phyloP scores from a whole-genome alignment of 2,329 filamentous ascomycete genomes.

The Pezicula carpinea region DNA sequence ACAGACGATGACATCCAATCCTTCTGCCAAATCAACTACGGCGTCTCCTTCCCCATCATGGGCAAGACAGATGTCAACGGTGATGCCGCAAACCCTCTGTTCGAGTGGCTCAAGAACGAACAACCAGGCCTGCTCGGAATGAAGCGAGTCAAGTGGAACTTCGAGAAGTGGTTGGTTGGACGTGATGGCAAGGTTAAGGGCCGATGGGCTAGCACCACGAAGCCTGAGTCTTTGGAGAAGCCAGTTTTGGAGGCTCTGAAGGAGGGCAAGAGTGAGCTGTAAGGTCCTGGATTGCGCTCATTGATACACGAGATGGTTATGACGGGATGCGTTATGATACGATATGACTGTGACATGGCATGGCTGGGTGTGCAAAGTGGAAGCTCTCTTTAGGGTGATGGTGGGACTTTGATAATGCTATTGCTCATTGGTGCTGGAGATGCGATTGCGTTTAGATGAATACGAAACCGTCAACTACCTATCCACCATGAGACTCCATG shows the following conservation, averaged over 20 bases:
- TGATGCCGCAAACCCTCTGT: slow-evolving; percentile 72
- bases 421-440: too few species aligned
- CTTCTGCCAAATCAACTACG: slow-evolving; percentile 92
- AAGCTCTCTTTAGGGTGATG: too few species aligned
- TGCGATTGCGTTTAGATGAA: background rate
- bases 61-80: slow-evolving; percentile 95
- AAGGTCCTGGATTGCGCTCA: background rate
- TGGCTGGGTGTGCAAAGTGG: too few species aligned
- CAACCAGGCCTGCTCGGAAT: slow-evolving; percentile 82
- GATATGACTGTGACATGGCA: too few species aligned
- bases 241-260: slow-evolving; percentile 64
- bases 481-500: too few species aligned
- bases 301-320: background rate
- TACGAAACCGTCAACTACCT: too few species aligned
- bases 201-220: slow-evolving; percentile 83
- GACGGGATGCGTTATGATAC: background rate
- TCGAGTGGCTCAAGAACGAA: slow-evolving; percentile 67
- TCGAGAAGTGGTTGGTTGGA: slow-evolving; percentile 94
- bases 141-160: slow-evolving; percentile 98
- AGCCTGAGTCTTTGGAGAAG: slow-evolving; percentile 76
- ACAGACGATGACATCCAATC: slow-evolving; percentile 75
- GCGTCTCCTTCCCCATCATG: slow-evolving; percentile 85
- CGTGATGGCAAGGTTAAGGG: slow-evolving; percentile 80
- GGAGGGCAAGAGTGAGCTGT: background rate
- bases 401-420: too few species aligned